A percentile compares a stretch with the other conserved stretches of the same genome.
Conservation (phyloP, 495 filamentous ascomycete genomes). For the Daldinia decipiens region DNA sequence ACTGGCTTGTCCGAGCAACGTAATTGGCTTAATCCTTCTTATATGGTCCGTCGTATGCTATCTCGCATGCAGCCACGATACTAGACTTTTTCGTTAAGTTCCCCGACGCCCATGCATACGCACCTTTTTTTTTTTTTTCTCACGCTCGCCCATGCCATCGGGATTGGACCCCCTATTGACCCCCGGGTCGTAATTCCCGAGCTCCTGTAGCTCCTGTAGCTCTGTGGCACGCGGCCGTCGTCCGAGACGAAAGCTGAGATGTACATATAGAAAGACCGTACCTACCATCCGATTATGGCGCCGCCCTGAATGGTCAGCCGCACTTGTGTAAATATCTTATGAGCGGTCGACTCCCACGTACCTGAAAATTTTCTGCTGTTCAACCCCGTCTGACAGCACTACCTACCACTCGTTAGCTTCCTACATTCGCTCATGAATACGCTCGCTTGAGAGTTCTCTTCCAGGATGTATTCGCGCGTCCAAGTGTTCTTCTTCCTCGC, state of each 20-base stretch:
- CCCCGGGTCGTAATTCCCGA: constrained; percentile 5
- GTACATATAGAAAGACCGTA: background rate
- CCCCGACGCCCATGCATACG: constrained; percentile 29
- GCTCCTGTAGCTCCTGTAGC: constrained; percentile 4
- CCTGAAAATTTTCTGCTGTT: constrained; percentile 3
- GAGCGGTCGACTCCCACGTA: background rate
- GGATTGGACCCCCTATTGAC: constrained; percentile 1
- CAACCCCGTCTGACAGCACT: background rate
- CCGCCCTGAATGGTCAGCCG: constrained; percentile 14
- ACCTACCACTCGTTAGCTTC: constrained; percentile 8
- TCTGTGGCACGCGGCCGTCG: constrained; percentile 8
- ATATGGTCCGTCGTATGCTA: constrained; percentile 11
- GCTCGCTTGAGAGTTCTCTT: constrained; percentile 17
- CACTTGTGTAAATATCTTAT: constrained; percentile 27
- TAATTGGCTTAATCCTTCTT: constrained; percentile 24
- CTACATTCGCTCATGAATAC: constrained; percentile 24
- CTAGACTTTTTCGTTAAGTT: constrained; percentile 29
- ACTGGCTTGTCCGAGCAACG: constrained; percentile 14
- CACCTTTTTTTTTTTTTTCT: constrained; percentile 7
- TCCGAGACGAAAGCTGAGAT: constrained; percentile 1
- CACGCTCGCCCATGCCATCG: constrained; percentile 10
- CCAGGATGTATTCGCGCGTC: constrained; percentile 21
- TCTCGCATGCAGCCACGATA: constrained; percentile 28
- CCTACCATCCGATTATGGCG: constrained; percentile 20
- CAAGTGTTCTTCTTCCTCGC: constrained; percentile 14